phyloP scores from a whole-genome alignment of 1,284 basidiomycete genomes.

The Papiliotrema fonsecae region DNA sequence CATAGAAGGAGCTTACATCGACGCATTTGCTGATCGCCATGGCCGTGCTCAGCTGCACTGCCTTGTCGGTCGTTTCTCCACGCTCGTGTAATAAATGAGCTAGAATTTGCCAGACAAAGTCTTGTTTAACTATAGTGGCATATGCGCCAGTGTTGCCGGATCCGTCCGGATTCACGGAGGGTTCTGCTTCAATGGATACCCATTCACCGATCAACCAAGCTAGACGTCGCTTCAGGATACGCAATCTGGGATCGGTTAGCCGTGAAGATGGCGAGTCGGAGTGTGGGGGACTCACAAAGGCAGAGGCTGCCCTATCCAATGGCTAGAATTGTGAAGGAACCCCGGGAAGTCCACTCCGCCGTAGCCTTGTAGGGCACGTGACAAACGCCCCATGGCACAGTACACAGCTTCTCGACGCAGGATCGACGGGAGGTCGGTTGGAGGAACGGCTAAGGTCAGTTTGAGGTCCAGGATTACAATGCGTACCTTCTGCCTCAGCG shows the following conservation, averaged over 20 bases:
- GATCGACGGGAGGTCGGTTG: conserved; percentile 59
- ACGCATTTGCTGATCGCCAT: conserved; percentile 70
- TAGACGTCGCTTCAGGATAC: conserved; percentile 80
- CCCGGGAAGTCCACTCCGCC: conserved; percentile 40
- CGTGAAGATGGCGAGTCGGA: not conserved
- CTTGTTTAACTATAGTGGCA: conserved; percentile 55
- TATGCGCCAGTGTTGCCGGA: too few relatives aligned
- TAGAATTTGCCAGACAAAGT: conserved; percentile 71
- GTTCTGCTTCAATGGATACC: conserved; percentile 42
- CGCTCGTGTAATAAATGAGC: conserved; percentile 66
- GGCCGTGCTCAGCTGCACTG: conserved; percentile 76
- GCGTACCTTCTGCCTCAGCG: conserved; percentile 56
- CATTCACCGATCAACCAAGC: conserved; percentile 86
- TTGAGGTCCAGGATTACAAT: not conserved
- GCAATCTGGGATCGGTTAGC: conserved; percentile 56
- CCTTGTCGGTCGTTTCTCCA: conserved; percentile 65
- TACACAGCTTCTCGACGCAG: conserved; percentile 81
- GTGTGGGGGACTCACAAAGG: conserved; percentile 26
- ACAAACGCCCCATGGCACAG: conserved; percentile 79
- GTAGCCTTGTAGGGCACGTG: conserved; percentile 53
- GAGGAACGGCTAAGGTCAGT: conserved; percentile 31
- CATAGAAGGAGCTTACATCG: conserved; percentile 57
- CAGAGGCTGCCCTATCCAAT: conserved; percentile 35
- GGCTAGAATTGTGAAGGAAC: conserved; percentile 26
- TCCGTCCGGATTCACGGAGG: not conserved